These are phyloP conservation scores for Kazachstania sp. DNA, from an alignment of 1,139 yeast genomes.

Conservation along the genomic window DNA sequence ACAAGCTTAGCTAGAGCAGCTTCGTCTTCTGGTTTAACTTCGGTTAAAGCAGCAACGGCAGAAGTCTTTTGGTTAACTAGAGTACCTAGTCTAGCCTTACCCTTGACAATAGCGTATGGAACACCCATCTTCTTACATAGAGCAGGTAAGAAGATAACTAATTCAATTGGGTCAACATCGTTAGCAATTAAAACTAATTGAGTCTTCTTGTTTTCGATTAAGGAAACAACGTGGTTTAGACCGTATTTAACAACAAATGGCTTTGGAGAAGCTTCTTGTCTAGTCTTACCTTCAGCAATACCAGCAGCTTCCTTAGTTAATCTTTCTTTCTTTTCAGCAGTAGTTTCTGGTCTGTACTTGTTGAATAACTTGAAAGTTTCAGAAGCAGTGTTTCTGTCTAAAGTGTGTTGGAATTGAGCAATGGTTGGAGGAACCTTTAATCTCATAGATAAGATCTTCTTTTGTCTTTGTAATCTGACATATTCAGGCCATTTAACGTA, in stretches of 20 bases:
- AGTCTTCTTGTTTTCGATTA: conserved; percentile 96
- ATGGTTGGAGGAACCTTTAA: conserved; percentile 98
- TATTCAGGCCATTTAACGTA: conserved; percentile 98
- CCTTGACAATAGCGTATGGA: conserved; percentile 97
- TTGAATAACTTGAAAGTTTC: conserved; percentile 93
- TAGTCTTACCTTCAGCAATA: conserved; percentile 93
- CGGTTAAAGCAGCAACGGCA: conserved; percentile 94
- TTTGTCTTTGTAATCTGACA: conserved; percentile 95
- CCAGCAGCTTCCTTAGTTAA: conserved; percentile 98
- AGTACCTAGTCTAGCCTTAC: conserved; percentile 98
- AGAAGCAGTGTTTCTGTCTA: conserved; percentile 97
- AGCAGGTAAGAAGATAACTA: conserved; percentile 94
- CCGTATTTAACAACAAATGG: conserved; percentile 96
- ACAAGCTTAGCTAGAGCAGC: conserved; percentile 86
- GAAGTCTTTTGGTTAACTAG: conserved; percentile 95
- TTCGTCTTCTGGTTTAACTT: conserved; percentile 88
- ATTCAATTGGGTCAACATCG: conserved; percentile 98
- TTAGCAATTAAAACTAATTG: conserved; percentile 93
- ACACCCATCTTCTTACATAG: conserved; percentile 99
- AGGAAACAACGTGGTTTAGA: conserved; percentile 95
- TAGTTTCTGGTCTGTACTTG: conserved; percentile 98
- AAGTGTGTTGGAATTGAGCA: conserved; percentile 88
- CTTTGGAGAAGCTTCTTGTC: conserved; percentile 91
- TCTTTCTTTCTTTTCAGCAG: conserved; percentile 97
- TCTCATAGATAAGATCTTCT: conserved; percentile 88